phyloP scores from a whole-genome alignment of 2,329 filamentous ascomycete species.

The Botrytis medusae region DNA sequence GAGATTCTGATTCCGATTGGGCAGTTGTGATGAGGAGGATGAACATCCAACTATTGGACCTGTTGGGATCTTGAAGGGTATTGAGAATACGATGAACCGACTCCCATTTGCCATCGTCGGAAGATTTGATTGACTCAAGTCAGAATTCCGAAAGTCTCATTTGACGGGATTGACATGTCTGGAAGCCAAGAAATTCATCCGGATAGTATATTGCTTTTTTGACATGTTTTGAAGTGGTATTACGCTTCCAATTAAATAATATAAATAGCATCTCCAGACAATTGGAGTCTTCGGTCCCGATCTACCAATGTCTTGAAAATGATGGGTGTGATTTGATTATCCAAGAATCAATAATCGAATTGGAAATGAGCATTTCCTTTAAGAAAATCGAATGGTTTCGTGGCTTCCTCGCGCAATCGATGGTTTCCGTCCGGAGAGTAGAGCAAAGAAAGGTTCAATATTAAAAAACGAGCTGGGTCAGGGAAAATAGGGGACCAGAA shows the following conservation, averaged over 20 bases:
- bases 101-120: neutral
- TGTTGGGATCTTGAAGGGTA: neutral
- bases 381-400: neutral
- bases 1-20: neutral
- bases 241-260: neutral
- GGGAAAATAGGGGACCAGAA: conserved; percentile 11
- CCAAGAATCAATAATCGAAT: neutral
- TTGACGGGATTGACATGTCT: neutral
- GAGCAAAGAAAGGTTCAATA: neutral
- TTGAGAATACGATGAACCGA: neutral
- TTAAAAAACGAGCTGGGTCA: neutral
- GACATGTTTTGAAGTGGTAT: neutral
- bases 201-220: neutral
- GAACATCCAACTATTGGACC: neutral
- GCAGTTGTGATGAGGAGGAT: neutral
- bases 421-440: neutral
- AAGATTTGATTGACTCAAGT: neutral
- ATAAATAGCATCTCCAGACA: neutral
- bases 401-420: neutral
- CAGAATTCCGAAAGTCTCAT: neutral
- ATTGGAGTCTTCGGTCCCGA: neutral
- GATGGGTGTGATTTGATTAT: neutral
- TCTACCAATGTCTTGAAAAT: neutral
- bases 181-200: neutral
- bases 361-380: conserved; percentile 4